phyloP scores from a whole-genome alignment of 192 early-diverging fungal genomes.

The Hyaloraphidium curvatum region DNA sequence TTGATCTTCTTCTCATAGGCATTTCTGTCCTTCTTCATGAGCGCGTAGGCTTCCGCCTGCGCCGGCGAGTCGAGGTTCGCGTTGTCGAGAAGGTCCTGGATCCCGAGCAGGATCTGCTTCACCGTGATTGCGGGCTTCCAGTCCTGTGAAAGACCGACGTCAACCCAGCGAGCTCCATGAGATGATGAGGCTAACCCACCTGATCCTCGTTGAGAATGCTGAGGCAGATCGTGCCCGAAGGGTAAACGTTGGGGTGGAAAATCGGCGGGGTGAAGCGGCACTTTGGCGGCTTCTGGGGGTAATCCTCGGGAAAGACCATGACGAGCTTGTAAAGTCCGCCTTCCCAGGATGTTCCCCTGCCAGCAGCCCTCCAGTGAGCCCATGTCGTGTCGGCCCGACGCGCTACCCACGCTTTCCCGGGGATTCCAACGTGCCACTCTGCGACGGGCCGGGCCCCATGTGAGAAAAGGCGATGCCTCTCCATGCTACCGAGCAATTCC shows the following conservation, averaged over 20 bases:
- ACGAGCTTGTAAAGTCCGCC: constrained; percentile 66
- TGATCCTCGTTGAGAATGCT: constrained; percentile 87
- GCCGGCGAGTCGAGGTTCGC: constrained; percentile 86
- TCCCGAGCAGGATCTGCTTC: constrained; percentile 90
- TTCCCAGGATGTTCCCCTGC: constrained; percentile 56
- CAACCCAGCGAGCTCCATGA: not conserved
- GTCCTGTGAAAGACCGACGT: not conserved
- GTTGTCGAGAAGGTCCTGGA: constrained; percentile 66
- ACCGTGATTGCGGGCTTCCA: constrained; percentile 92
- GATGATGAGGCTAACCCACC: not conserved
- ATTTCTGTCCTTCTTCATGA: constrained; percentile 41
- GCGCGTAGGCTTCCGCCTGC: constrained; percentile 57
- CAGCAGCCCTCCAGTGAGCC: not conserved
- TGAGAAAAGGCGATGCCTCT: too few species aligned
- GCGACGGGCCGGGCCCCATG: too few species aligned
- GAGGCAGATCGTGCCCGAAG: constrained; percentile 90
- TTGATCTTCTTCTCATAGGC: constrained; percentile 7
- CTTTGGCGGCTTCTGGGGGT: constrained; percentile 74
- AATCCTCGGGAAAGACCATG: constrained; percentile 73
- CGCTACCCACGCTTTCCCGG: constrained; percentile 31
- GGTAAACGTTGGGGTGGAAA: constrained; percentile 94
- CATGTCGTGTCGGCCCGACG: not conserved
- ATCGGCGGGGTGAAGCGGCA: constrained; percentile 44
- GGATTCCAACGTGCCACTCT: constrained; percentile 66
- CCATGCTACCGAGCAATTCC: too few species aligned